Evolutionary conservation across 306 rosid genomes (phyloP).

Genomic region (Prunus padus): DNA sequence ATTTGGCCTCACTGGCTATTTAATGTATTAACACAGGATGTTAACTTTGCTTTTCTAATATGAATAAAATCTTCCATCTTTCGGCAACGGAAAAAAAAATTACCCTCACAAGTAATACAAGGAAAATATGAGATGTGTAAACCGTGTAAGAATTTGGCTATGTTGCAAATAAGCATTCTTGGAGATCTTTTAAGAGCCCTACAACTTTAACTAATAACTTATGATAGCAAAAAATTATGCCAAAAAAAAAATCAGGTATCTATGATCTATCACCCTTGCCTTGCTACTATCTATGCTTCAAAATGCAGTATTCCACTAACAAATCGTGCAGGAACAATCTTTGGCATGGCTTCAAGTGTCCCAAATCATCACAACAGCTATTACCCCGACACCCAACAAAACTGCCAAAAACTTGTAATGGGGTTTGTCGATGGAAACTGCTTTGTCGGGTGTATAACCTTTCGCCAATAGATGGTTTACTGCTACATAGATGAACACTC

Average conservation of each 20-base stretch:
- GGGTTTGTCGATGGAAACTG: constrained; percentile 36
- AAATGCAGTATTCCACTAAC: neutral
- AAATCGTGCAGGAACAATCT: neutral
- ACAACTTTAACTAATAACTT: neutral
- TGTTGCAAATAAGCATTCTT: neutral
- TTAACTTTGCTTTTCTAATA: too few species aligned
- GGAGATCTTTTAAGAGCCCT: neutral
- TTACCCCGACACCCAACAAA: constrained; percentile 62
- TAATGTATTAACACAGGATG: too few species aligned
- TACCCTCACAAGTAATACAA: too few species aligned
- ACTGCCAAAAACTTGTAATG: constrained; percentile 59
- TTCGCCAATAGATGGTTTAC: constrained; percentile 65
- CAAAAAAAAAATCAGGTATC: neutral
- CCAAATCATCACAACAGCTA: constrained; percentile 87
- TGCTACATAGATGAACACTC: constrained; percentile 71
- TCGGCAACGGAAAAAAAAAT: too few species aligned
- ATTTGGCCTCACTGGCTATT: too few species aligned
- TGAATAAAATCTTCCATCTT: too few species aligned
- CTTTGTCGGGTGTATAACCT: constrained; percentile 47
- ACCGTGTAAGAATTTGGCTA: neutral
- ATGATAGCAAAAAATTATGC: neutral
- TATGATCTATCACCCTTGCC: neutral
- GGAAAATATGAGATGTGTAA: neutral
- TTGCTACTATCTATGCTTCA: neutral
- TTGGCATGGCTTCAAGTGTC: constrained; percentile 43